Evolutionary conservation across 2,329 filamentous ascomycete species (phyloP).

Genomic region (Paraphaeosphaeria minitans): DNA sequence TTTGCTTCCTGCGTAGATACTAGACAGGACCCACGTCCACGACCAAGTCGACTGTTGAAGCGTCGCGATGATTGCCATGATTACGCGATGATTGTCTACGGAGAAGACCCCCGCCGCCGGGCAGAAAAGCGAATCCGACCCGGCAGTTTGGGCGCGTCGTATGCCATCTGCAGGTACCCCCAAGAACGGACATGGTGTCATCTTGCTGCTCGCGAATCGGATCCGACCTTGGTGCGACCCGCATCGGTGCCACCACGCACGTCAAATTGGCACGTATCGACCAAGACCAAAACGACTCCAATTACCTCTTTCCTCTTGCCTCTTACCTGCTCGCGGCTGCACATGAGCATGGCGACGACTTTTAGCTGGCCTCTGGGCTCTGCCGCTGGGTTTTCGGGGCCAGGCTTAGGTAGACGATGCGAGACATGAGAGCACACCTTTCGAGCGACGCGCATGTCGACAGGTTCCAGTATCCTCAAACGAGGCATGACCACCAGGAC

Average conservation of each 20-base stretch:
- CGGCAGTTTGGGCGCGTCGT: background rate
- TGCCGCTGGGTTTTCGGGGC: background rate
- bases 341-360: background rate
- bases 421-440: background rate
- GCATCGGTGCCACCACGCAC: background rate
- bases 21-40: background rate
- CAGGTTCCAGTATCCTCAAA: background rate
- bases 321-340: background rate
- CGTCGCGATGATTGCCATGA: background rate
- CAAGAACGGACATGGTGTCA: background rate
- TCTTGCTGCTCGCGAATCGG: constrained; percentile 8
- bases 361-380: background rate
- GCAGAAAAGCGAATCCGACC: constrained; percentile 3
- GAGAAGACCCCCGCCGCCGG: background rate
- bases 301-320: background rate
- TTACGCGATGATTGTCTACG: background rate
- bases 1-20: background rate
- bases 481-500: background rate
- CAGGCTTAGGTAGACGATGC: background rate
- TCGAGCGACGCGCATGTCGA: constrained; percentile 5
- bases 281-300: background rate
- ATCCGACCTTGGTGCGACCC: background rate
- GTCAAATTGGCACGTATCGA: constrained; percentile 1
- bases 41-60: background rate
- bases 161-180: constrained; percentile 8